Evolutionary conservation across 1,284 basidiomycete genomes (phyloP).

Genomic region (Malassezia japonica): DNA sequence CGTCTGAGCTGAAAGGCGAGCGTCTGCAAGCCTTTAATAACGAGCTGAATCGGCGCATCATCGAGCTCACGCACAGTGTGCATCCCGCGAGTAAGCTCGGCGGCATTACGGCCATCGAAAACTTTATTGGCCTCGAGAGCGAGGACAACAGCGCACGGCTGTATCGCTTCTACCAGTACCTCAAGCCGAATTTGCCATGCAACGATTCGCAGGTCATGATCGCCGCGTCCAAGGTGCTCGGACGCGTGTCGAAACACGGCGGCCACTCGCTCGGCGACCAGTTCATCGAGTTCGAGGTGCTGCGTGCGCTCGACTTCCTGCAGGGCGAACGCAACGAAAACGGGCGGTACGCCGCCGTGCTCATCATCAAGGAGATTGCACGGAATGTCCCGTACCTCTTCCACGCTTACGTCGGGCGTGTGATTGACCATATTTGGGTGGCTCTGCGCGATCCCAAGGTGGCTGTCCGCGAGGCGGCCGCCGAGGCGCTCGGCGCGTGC

Average conservation of each 20-base stretch:
- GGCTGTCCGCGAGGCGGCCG: constrained; percentile 42
- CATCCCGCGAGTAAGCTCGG: constrained; percentile 66
- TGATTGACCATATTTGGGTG: constrained; percentile 46
- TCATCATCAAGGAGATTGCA: constrained; percentile 47
- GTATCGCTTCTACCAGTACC: constrained; percentile 82
- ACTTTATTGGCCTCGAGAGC: constrained; percentile 26
- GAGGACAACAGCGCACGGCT: constrained; percentile 56
- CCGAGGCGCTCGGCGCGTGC: constrained; percentile 46
- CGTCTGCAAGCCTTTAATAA: constrained; percentile 41
- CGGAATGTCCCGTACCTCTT: constrained; percentile 45
- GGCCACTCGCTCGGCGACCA: constrained; percentile 71
- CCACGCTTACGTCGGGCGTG: constrained; percentile 40
- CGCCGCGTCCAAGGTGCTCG: constrained; percentile 72
- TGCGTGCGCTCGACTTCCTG: constrained; percentile 67
- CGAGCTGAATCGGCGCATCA: constrained; percentile 62
- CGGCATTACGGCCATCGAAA: constrained; percentile 64
- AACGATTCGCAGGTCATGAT: constrained; percentile 78
- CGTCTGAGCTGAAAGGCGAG: constrained; percentile 42
- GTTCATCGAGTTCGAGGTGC: constrained; percentile 77
- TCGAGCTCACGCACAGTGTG: constrained; percentile 71
- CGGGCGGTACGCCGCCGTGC: constrained; percentile 46
- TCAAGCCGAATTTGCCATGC: constrained; percentile 72
- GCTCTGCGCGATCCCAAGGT: constrained; percentile 42
- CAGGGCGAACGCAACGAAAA: constrained; percentile 51
- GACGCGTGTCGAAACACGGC: constrained; percentile 68